A percentile compares a stretch with the other conserved stretches of the same genome.
These are phyloP conservation scores for Schizosaccharomyces osmophilus DNA, from an alignment of 805 yeast genomes.

Conservation along the genomic window DNA sequence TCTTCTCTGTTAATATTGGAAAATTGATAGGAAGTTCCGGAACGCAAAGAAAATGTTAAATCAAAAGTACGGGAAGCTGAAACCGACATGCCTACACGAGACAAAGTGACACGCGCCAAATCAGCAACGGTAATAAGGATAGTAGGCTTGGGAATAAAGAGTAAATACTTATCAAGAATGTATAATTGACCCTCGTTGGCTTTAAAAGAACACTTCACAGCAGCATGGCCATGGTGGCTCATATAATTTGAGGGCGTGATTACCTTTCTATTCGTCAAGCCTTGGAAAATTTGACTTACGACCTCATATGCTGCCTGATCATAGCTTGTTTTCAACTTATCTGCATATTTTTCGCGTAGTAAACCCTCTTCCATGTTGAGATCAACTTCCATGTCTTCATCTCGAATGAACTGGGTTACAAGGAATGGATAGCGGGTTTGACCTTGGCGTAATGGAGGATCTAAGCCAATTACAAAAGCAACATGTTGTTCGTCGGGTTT, in stretches of 20 bases:
- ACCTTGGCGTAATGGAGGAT: constrained; percentile 94
- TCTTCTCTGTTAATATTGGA: constrained; percentile 80
- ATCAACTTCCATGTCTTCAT: constrained; percentile 78
- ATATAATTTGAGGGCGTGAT: constrained; percentile 61
- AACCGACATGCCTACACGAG: constrained; percentile 67
- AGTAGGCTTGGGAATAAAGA: constrained; percentile 85
- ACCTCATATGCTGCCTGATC: constrained; percentile 73
- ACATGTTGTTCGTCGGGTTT: constrained; percentile 86
- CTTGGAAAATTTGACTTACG: constrained; percentile 66
- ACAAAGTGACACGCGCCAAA: constrained; percentile 48
- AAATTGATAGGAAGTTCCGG: constrained; percentile 49
- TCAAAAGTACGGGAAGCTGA: constrained; percentile 77
- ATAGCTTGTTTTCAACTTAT: constrained; percentile 43
- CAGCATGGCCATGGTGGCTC: constrained; percentile 57
- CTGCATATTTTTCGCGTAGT: constrained; percentile 39
- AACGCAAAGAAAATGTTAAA: constrained; percentile 48
- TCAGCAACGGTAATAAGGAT: constrained; percentile 73
- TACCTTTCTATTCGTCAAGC: constrained; percentile 67
- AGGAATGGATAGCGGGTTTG: constrained; percentile 88
- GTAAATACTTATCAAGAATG: constrained; percentile 73
- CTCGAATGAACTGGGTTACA: constrained; percentile 68
- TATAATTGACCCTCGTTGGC: constrained; percentile 87
- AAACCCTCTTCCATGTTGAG: constrained; percentile 44
- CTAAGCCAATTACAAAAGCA: constrained; percentile 66
- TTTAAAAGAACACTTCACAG: constrained; percentile 73